Conservation (phyloP, 305 asterid species). For the Fraxinus dipetala region DNA sequence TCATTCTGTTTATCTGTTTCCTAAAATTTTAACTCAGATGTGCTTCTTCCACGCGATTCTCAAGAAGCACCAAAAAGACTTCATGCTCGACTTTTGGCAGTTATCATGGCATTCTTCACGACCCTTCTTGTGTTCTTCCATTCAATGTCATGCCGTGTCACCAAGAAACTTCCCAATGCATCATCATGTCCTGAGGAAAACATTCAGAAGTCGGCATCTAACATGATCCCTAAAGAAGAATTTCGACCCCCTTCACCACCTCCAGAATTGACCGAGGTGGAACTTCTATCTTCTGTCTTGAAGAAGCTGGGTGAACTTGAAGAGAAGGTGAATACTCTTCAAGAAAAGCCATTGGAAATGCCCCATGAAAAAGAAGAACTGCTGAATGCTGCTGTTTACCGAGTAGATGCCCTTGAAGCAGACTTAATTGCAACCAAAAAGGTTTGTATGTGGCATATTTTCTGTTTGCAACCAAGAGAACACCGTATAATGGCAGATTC, state of each 20-base stretch:
- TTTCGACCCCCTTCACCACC: slow-evolving; percentile 80
- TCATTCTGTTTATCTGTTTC: background rate
- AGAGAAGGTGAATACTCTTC: slow-evolving; percentile 71
- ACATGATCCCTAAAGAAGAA: slow-evolving; percentile 59
- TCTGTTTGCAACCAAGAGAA: background rate
- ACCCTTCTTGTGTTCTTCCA: slow-evolving; percentile 55
- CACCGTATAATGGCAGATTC: background rate
- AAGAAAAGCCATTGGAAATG: slow-evolving; percentile 90
- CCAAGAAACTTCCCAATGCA: slow-evolving; percentile 55
- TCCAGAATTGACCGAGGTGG: slow-evolving; percentile 71
- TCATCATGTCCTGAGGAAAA: slow-evolving; percentile 36
- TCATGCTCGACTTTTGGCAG: slow-evolving; percentile 53
- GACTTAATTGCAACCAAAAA: slow-evolving; percentile 95
- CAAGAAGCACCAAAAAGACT: slow-evolving; percentile 61
- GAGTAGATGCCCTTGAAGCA: slow-evolving; percentile 98
- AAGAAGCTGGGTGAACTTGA: slow-evolving; percentile 86
- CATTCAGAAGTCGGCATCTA: slow-evolving; percentile 38
- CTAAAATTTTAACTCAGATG: slow-evolving; percentile 34
- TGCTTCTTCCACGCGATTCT: slow-evolving; percentile 37
- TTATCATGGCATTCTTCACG: slow-evolving; percentile 71
- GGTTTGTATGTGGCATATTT: slow-evolving; percentile 36
- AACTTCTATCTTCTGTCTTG: slow-evolving; percentile 67
- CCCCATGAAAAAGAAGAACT: slow-evolving; percentile 94
- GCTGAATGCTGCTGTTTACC: slow-evolving; percentile 96
- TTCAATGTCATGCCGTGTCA: slow-evolving; percentile 42